Base-by-base conservation (phyloP, 352 stramenopile species). In the Globisporangium okanoganense region DNA sequence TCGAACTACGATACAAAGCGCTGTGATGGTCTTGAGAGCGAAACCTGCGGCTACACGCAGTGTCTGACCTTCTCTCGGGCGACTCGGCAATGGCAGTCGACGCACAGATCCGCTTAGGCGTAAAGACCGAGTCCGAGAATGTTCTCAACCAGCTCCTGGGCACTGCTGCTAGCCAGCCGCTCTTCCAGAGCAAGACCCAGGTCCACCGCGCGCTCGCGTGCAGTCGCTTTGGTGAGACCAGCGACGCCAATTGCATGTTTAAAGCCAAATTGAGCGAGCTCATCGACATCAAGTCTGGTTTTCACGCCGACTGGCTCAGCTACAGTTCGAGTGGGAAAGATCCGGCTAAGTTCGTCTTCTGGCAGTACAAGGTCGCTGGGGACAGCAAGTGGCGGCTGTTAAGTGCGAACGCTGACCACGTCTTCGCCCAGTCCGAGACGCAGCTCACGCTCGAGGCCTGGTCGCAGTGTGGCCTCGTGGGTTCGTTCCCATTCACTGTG, bases 381-480 rank as follows among this genome's bases (percentile, higher is more conserved):
- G 50, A 61, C n/a, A 52, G 59, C 33, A 55, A 41, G 45, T 64
- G 57, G 58, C 61, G 65, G 0, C 51, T 54, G 22, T 38, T 58
- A 13, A 36, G 58, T n/a, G 44, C 27, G 14, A 38, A 56, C 36
- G 36, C 52, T 22, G 41, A 55, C 12, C 43, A 71, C 25, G 22
- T 43, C 13, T 73, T 70, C 31, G 14, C 52, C 13, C 47, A 45
- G 13, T 48, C 62, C 2, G 49, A 67, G 43, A 41, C 58, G 20
- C 35, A 27, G 24, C 43, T 62, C 6, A 36, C 22, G 24, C 29
- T 82, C 47, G 74, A 83, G 62, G 71, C 69, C 2, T 83, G 74
- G 69, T 75, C 74, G 27, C 58, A 69, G 25, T 83, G 74, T 31
- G 74, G 74, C 0, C 41, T 70, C 27, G 69, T 71, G 13, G 43